Conservation (phyloP, 1,139 yeast species). For the Geotrichum histeridarum region DNA sequence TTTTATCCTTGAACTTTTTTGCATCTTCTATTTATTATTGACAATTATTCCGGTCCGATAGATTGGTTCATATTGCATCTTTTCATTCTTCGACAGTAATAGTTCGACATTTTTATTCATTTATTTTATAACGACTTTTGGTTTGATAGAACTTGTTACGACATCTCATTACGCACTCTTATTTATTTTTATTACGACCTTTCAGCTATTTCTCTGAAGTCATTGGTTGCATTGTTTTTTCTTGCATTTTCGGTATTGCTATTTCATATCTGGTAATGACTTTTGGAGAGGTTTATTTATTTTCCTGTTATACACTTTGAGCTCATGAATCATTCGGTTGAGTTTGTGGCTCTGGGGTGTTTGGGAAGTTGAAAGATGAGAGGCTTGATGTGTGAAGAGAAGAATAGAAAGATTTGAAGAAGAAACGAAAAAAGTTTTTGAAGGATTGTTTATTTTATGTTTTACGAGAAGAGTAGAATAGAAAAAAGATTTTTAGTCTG, state of each 20-base stretch:
- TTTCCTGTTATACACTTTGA: background rate
- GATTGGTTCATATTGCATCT: conserved; percentile 4
- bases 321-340: background rate
- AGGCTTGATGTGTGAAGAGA: background rate
- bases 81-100: background rate
- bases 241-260: background rate
- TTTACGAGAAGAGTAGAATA: background rate
- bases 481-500: background rate
- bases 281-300: background rate
- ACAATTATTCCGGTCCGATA: conserved; percentile 4
- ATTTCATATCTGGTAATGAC: background rate
- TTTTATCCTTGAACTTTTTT: conserved; percentile 4
- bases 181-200: background rate
- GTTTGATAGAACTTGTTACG: conserved; percentile 5
- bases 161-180: conserved; percentile 1
- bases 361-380: background rate
- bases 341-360: background rate
- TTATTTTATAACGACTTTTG: background rate
- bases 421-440: background rate
- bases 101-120: background rate
- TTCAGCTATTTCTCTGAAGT: conserved; percentile 3
- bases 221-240: background rate
- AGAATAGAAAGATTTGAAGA: background rate
- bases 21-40: conserved; percentile 6
- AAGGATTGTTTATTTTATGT: background rate